Conservation (phyloP, 164 flowering plant genomes). For the Vitis rupestris region DNA sequence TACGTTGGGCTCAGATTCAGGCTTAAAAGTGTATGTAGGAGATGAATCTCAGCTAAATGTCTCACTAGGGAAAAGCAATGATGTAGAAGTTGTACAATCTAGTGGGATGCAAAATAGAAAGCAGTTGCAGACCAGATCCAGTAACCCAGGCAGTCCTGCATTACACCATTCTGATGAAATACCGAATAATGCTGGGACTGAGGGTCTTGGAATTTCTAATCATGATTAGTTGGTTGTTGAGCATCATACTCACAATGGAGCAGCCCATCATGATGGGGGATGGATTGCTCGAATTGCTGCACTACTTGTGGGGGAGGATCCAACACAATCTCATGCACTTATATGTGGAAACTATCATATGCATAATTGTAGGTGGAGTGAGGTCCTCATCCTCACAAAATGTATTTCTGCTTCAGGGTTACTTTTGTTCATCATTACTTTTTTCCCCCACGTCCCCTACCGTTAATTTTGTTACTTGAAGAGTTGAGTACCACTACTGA, state of each 20-base stretch:
- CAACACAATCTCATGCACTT: constrained; percentile 89
- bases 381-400: background rate
- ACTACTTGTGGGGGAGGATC: constrained; percentile 92
- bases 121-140: constrained; percentile 41
- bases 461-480: no score
- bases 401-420: no score
- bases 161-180: constrained; percentile 27
- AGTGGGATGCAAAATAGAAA: constrained; percentile 73
- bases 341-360: constrained; percentile 92
- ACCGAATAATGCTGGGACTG: constrained; percentile 24
- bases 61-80: constrained; percentile 71
- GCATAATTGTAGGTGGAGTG: constrained; percentile 74
- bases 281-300: constrained; percentile 93
- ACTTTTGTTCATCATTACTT: no score
- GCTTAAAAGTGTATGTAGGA: constrained; percentile 67
- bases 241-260: constrained; percentile 48
- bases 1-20: constrained; percentile 94
- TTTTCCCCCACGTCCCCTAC: no score
- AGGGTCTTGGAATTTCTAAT: constrained; percentile 21
- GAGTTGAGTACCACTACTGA: no score
- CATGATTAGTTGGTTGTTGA: constrained; percentile 48
- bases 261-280: constrained; percentile 54
- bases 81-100: constrained; percentile 57
- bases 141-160: constrained; percentile 41
- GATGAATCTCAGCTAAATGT: constrained; percentile 45